Evolutionary conservation across 169 alveolate genomes (phyloP).

Genomic region (Plasmodium malariae): DNA sequence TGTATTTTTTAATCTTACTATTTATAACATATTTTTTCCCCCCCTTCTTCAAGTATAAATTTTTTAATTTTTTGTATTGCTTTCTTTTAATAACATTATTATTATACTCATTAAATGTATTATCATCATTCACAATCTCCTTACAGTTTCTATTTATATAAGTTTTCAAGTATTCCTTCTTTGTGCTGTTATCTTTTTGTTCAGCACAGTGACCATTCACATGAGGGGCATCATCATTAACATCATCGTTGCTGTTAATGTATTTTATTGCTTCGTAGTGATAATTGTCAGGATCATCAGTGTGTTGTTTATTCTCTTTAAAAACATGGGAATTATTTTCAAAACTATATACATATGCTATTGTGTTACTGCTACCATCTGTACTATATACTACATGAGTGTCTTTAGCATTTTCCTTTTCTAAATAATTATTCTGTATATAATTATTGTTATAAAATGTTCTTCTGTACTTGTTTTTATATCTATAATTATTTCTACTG

Average conservation of each 20-base stretch:
- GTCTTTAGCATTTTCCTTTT: conserved; percentile 1
- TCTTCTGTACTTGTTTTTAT: not conserved
- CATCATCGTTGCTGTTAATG: not conserved
- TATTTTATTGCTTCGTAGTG: conserved; percentile 6
- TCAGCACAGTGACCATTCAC: not conserved
- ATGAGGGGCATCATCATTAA: not conserved
- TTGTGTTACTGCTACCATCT: conserved; percentile 35
- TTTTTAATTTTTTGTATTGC: conserved; percentile 17
- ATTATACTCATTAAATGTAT: not conserved
- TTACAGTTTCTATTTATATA: not conserved
- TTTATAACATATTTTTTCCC: not conserved
- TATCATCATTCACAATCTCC: not conserved
- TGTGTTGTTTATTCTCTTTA: conserved; percentile 4
- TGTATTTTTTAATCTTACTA: conserved; percentile 13
- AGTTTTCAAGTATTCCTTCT: not conserved
- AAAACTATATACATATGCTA: conserved; percentile 22
- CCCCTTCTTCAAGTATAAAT: not conserved
- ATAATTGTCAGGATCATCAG: not conserved
- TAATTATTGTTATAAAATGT: not conserved
- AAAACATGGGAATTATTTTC: conserved; percentile 29
- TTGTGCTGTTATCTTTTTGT: not conserved
- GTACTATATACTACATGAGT: conserved; percentile 12
- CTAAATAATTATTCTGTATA: not conserved
- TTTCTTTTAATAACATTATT: not conserved
- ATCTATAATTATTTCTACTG: conserved; percentile 5